A percentile compares a stretch with the other conserved stretches of the same genome.
Conservation (phyloP, 2,329 filamentous ascomycete species). For the Aspergillus pseudonomiae region DNA sequence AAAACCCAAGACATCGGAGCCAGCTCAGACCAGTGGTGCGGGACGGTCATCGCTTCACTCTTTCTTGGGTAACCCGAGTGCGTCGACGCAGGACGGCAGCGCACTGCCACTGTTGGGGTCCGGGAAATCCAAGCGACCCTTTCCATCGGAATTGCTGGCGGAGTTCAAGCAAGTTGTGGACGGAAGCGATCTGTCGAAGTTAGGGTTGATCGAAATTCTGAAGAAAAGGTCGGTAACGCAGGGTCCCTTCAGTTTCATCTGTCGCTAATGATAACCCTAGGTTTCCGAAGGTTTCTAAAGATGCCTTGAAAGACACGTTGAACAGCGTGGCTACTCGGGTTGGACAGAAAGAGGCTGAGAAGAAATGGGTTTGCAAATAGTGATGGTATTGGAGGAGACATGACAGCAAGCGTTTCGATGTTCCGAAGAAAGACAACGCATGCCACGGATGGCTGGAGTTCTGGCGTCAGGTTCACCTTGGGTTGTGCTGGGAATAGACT, state of each 20-base stretch:
- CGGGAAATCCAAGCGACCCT: constrained; percentile 42
- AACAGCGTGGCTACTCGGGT: constrained; percentile 66
- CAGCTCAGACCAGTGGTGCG: constrained; percentile 21
- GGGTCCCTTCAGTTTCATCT: background rate
- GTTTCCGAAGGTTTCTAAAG: constrained; percentile 71
- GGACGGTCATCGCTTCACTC: constrained; percentile 24
- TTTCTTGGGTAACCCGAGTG: constrained; percentile 26
- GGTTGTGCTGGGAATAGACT: background rate
- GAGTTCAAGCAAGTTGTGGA: constrained; percentile 73
- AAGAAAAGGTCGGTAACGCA: constrained; percentile 61
- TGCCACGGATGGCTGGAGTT: background rate
- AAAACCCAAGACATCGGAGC: constrained; percentile 32
- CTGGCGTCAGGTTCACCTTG: background rate
- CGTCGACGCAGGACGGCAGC: constrained; percentile 15
- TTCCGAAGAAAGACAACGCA: background rate
- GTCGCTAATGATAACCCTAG: constrained; percentile 37
- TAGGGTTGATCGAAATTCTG: constrained; percentile 73
- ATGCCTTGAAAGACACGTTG: constrained; percentile 71
- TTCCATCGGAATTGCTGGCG: constrained; percentile 63
- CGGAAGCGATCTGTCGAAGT: constrained; percentile 72
- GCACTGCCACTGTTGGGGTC: constrained; percentile 17
- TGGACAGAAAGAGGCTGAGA: constrained; percentile 64
- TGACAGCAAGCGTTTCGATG: constrained; percentile 1
- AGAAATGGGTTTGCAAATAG: constrained; percentile 62
- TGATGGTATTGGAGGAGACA: background rate